phyloP scores from a whole-genome alignment of 139 green algal genomes.

The Closterium sp. region DNA sequence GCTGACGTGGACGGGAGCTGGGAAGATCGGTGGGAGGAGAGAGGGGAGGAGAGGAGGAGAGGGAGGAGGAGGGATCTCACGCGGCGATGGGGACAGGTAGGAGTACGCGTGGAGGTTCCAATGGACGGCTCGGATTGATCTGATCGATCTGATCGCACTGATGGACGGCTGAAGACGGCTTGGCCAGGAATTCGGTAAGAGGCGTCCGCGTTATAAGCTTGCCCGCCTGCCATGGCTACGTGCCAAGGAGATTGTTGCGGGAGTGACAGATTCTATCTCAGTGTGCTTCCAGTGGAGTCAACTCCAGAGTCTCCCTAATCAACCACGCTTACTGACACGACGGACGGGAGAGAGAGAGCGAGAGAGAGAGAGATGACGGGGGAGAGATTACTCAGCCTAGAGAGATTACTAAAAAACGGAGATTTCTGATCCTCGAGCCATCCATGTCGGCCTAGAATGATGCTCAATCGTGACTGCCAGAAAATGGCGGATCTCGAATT shows the following conservation, averaged over 20 bases:
- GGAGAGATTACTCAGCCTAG: too few species aligned
- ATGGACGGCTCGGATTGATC: not conserved
- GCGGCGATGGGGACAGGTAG: not conserved
- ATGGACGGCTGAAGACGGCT: not conserved
- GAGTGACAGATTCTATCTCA: not conserved
- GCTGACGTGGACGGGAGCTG: not conserved
- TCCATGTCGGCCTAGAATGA: too few species aligned
- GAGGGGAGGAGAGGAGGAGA: not conserved
- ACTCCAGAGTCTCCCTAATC: too few species aligned
- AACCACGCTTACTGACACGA: too few species aligned
- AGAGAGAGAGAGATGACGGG: too few species aligned
- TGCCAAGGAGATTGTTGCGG: not conserved
- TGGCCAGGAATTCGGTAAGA: not conserved
- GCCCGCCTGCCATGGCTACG: not conserved
- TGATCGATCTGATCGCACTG: not conserved
- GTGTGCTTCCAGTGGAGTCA: too few species aligned
- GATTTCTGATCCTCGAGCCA: too few species aligned
- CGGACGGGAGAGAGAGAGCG: too few species aligned
- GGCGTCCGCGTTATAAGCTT: not conserved
- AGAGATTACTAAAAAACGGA: too few species aligned
- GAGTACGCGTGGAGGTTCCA: not conserved
- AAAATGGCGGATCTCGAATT: too few species aligned
- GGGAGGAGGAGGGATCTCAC: not conserved
- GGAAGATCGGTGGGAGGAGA: not conserved
- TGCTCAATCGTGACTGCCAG: too few species aligned